Evolutionary conservation across 352 stramenopile species (phyloP).

Genomic region (Globisporangium spinosum): DNA sequence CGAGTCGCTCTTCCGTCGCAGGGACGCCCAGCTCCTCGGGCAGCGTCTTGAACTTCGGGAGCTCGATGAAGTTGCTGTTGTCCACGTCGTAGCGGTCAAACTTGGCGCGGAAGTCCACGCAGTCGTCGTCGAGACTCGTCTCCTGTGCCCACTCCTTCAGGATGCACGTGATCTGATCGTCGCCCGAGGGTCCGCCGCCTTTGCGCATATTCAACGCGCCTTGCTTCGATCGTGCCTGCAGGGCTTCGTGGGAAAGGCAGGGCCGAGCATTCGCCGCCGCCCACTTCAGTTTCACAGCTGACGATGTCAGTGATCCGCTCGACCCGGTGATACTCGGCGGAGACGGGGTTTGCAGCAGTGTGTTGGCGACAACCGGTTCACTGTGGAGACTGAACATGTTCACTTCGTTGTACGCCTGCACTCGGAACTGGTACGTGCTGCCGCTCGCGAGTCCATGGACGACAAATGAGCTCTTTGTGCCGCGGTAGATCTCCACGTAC

Average conservation of each 20-base stretch:
- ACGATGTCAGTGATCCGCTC: constrained; percentile 8
- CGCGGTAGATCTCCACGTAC: constrained; percentile 87
- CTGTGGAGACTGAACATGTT: constrained; percentile 67
- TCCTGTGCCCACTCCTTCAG: constrained; percentile 86
- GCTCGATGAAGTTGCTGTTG: constrained; percentile 68
- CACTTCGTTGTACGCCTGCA: constrained; percentile 82
- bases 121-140: constrained; percentile 66
- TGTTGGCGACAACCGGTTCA: constrained; percentile 77
- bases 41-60: constrained; percentile 83
- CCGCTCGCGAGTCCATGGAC: constrained; percentile 78
- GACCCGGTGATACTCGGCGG: constrained; percentile 40
- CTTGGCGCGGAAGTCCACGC: constrained; percentile 66
- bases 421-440: constrained; percentile 87
- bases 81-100: constrained; percentile 77
- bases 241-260: constrained; percentile 47
- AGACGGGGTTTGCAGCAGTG: constrained; percentile 67
- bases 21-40: constrained; percentile 84
- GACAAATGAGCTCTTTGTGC: constrained; percentile 57
- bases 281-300: constrained; percentile 57
- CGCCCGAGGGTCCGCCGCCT: constrained; percentile 25
- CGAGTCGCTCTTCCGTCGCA: constrained; percentile 73
- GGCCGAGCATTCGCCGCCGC: constrained; percentile 31
- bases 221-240: constrained; percentile 32
- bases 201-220: constrained; percentile 19
- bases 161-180: constrained; percentile 64